These are phyloP conservation scores for Penicillium sp. DNA, from an alignment of 2,329 filamentous ascomycete species.

Conservation along the genomic window DNA sequence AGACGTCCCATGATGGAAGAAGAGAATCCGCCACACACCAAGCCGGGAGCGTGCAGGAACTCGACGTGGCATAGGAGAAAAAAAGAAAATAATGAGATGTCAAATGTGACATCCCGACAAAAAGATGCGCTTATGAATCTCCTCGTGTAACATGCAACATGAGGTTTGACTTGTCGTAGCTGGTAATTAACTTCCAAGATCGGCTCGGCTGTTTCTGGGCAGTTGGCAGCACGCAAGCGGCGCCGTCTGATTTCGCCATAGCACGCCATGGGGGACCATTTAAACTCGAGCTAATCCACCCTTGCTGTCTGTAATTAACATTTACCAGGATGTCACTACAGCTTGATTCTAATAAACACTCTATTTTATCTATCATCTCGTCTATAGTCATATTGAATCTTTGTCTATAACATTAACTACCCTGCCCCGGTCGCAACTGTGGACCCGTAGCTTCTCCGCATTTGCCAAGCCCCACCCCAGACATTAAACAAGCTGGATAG, in stretches of 20 bases:
- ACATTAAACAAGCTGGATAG: neutral
- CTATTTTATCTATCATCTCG: neutral
- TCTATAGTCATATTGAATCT: neutral
- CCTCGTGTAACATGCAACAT: neutral
- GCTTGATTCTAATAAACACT: neutral
- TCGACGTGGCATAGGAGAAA: neutral
- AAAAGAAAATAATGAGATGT: neutral
- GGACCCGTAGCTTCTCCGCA: constrained; percentile 15
- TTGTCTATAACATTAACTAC: neutral
- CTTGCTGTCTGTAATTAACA: neutral
- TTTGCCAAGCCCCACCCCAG: constrained; percentile 3
- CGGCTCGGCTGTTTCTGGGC: constrained; percentile 2
- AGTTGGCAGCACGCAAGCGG: constrained; percentile 27
- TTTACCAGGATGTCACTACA: neutral
- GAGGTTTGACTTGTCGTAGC: neutral
- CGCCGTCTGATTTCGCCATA: constrained; percentile 30
- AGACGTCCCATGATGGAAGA: constrained; percentile 19
- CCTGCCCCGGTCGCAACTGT: neutral
- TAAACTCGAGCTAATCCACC: neutral
- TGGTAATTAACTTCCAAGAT: neutral
- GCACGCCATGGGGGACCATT: constrained; percentile 31
- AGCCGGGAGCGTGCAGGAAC: neutral
- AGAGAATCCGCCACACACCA: neutral
- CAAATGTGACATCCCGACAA: neutral
- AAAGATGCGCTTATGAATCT: neutral